Evolutionary conservation across 495 filamentous ascomycete species (phyloP), one percentile per base, ranked within the genome.

Genomic region (Podospora comata): DNA sequence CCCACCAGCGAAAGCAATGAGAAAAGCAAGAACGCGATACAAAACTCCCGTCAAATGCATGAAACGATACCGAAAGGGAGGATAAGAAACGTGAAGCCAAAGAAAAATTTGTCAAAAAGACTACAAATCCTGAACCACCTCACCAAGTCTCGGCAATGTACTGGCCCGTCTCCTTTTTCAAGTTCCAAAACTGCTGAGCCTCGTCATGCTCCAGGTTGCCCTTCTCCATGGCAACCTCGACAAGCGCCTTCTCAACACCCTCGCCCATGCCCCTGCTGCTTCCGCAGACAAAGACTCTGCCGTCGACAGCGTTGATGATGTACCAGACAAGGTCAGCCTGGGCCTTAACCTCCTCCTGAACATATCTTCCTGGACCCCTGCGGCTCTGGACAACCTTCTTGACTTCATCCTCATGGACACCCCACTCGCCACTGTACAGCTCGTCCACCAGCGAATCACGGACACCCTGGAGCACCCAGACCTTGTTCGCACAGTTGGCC

Each of bases 401-500:
- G 67, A 99, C 92, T 78, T 96, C 89, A 55, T 89, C 86, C 77
- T 98, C 95, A 67, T 97, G 89, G 7, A 95, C 92, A 68, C 95
- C 95, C 89, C 96, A 96, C 76, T 99, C 95, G 68, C 95, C 95
- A 55, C 88, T 90, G 81, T 99, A 99, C 15, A 99, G 84, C 81
- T 99, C 95, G 72, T 99, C 95, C 28, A 98, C 85, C 1, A 94
- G 83, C 15, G 90, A 91, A 78, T 99, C 95, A 2, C 95, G 90
- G 32, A 98, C 86, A n/a, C 95, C 95, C 79, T 99, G 95, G 56
- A 99, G 87, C 61, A 99, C 94, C 95, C 95, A 99, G 72, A 98
- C 95, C 80, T 99, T 99, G 82, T 98, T 99, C 60, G 93, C 94
- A 77, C 95, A 97, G 80, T 96, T 99, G 67, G 96, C 95, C 62